phyloP scores from a whole-genome alignment of 2,329 filamentous ascomycete genomes.

The Fusarium hostae region DNA sequence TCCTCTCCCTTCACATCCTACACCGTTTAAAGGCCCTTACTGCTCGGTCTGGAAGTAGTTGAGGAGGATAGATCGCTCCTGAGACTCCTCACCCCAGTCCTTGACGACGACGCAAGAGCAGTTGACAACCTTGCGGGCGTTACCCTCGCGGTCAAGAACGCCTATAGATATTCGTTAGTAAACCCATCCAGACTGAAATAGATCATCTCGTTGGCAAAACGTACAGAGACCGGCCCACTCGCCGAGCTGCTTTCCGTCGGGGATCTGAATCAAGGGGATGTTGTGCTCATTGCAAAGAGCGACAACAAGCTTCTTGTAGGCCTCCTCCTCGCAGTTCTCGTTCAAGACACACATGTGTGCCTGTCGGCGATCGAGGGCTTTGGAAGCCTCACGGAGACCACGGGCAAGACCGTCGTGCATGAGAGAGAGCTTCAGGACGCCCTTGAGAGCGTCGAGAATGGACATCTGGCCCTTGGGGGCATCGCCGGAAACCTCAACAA shows the following conservation, averaged over 20 bases:
- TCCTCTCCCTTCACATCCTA: conserved; percentile 52
- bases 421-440: conserved; percentile 96
- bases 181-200: neutral
- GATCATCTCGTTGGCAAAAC: conserved; percentile 55
- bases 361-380: conserved; percentile 98
- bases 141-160: conserved; percentile 98
- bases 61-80: conserved; percentile 98
- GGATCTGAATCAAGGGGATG: conserved; percentile 99
- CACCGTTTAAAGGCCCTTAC: conserved; percentile 56
- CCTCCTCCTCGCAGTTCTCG: conserved; percentile 99
- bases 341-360: conserved; percentile 99
- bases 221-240: conserved; percentile 99
- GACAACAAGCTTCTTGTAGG: conserved; percentile 99
- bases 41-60: conserved; percentile 99
- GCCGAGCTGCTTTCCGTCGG: conserved; percentile 99
- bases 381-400: conserved; percentile 97
- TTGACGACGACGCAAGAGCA: conserved; percentile 99
- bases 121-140: conserved; percentile 99
- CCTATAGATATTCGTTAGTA: conserved; percentile 65
- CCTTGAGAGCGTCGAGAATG: conserved; percentile 98
- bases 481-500: conserved; percentile 97
- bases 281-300: conserved; percentile 99
- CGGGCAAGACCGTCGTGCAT: conserved; percentile 99
- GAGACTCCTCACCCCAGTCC: conserved; percentile 99
- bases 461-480: conserved; percentile 94